phyloP scores from a whole-genome alignment of 306 rosid species.

The Astragalus glycyphyllos region DNA sequence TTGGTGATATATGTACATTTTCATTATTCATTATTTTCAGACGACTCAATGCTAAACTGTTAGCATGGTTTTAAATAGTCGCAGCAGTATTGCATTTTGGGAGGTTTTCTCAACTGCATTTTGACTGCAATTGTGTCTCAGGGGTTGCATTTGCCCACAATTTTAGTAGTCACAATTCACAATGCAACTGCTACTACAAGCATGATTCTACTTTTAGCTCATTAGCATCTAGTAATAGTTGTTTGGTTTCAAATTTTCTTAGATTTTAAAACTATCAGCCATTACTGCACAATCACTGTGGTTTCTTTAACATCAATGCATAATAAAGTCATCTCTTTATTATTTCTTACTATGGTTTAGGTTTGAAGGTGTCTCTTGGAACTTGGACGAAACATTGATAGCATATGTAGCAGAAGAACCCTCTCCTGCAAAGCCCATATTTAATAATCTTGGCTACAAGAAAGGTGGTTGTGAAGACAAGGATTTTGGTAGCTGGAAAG shows the following conservation, averaged over 20 bases:
- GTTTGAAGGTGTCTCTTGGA: conserved; percentile 96
- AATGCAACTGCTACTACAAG: neutral
- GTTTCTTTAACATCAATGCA: neutral
- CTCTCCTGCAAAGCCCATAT: conserved; percentile 69
- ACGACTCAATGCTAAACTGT: conserved; percentile 18
- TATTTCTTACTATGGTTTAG: conserved; percentile 45
- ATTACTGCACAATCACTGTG: neutral
- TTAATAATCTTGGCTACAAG: conserved; percentile 55
- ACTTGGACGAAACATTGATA: conserved; percentile 63
- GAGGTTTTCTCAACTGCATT: neutral
- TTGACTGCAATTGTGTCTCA: neutral
- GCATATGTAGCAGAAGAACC: conserved; percentile 91
- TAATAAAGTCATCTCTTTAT: conserved; percentile 11
- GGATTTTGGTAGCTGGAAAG: conserved; percentile 74
- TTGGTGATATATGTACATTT: conserved; percentile 30
- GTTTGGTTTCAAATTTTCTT: conserved; percentile 20
- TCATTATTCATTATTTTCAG: conserved; percentile 11
- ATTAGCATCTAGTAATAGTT: conserved; percentile 17
- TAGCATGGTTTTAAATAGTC: neutral
- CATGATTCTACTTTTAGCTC: neutral
- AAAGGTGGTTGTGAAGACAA: conserved; percentile 57
- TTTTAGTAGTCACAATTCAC: neutral
- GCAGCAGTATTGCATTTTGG: neutral
- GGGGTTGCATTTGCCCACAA: neutral
- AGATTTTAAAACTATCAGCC: conserved; percentile 16